phyloP scores from a whole-genome alignment of 148 eudicot genomes.

The Cornus controversa region DNA sequence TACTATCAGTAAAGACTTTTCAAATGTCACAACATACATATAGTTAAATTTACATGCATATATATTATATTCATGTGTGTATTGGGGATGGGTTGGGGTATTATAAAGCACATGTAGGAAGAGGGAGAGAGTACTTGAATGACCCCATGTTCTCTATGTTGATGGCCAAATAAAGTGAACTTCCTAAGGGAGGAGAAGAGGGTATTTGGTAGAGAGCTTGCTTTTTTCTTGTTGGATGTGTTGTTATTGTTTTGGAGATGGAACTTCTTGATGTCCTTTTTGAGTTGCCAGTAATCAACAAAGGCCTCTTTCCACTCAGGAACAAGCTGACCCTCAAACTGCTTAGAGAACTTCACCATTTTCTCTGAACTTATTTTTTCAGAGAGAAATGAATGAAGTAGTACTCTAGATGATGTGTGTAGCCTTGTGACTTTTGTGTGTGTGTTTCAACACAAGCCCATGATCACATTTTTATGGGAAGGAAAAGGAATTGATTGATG shows the following conservation, averaged over 20 bases:
- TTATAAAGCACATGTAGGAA: constrained; percentile 6
- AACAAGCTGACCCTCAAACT: constrained; percentile 81
- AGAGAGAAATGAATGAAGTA: not conserved
- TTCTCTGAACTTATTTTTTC: not conserved
- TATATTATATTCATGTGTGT: no score
- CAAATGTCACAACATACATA: no score
- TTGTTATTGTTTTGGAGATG: constrained; percentile 29
- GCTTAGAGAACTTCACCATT: constrained; percentile 83
- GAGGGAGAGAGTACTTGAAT: constrained; percentile 62
- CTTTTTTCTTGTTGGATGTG: constrained; percentile 24
- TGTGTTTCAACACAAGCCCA: constrained; percentile 44
- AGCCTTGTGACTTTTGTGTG: constrained; percentile 23
- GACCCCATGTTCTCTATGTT: constrained; percentile 40
- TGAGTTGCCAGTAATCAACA: constrained; percentile 76
- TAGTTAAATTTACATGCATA: not conserved
- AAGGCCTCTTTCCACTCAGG: constrained; percentile 99
- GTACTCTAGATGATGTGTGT: not conserved
- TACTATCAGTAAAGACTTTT: no score
- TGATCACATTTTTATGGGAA: constrained; percentile 44
- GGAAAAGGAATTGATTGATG: constrained; percentile 30
- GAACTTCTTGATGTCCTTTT: constrained; percentile 78
- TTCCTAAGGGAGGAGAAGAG: constrained; percentile 59
- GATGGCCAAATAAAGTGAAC: constrained; percentile 40
- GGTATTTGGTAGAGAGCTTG: constrained; percentile 30
- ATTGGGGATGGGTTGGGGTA: no score